Conservation (phyloP, 106 monocot genomes). For the Narthecium ossifragum region DNA sequence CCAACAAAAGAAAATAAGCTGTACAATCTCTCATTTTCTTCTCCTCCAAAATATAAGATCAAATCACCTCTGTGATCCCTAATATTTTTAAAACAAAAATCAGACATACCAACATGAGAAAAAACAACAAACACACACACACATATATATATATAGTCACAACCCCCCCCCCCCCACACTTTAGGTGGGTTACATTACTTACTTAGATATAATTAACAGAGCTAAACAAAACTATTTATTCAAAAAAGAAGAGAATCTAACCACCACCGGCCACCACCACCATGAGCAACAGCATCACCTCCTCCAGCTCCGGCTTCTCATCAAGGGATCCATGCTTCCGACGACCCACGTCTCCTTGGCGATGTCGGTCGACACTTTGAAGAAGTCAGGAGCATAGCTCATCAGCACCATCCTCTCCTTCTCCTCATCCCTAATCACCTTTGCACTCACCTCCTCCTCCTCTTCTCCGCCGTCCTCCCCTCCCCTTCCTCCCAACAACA, state of each 20-base stretch:
- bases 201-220: no score
- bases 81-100: no score
- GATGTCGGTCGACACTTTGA: constrained; percentile 63
- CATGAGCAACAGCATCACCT: constrained; percentile 22
- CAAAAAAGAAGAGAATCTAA: background rate
- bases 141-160: no score
- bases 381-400: constrained; percentile 63
- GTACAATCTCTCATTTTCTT: no score
- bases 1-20: no score
- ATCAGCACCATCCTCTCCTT: constrained; percentile 35
- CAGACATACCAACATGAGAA: no score
- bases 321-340: constrained; percentile 52
- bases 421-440: constrained; percentile 12
- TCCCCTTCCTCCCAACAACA: constrained; percentile 11
- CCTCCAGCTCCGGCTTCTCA: constrained; percentile 69
- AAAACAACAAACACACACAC: no score
- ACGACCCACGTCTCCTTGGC: constrained; percentile 88
- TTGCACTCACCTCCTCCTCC: constrained; percentile 6
- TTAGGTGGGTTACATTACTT: no score
- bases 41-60: no score
- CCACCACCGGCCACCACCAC: background rate
- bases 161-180: no score
- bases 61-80: no score
- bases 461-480: constrained; percentile 4
- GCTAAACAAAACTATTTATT: no score